These are phyloP conservation scores for Stachybotrys elegans DNA, from an alignment of 2,329 filamentous ascomycete genomes.

Conservation along the genomic window DNA sequence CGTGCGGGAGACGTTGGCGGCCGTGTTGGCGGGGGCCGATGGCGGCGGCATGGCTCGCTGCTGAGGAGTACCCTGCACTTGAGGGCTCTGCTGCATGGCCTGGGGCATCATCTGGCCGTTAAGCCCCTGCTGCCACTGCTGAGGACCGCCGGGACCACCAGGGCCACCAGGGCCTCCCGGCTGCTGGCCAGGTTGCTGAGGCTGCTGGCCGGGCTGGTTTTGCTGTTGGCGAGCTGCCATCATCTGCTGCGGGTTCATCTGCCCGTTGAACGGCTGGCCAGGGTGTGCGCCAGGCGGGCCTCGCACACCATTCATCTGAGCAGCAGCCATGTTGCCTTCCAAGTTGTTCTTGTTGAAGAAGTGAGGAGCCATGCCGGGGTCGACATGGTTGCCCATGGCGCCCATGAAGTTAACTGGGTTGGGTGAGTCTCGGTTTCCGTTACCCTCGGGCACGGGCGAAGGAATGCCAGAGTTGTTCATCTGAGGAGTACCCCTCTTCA, in stretches of 20 bases:
- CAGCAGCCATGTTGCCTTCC: conserved; percentile 49
- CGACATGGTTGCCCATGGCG: conserved; percentile 60
- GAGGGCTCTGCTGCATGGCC: conserved; percentile 34
- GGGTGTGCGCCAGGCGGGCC: conserved; percentile 68
- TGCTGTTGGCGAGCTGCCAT: conserved; percentile 41
- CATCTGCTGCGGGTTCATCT: conserved; percentile 59
- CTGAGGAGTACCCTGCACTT: conserved; percentile 64
- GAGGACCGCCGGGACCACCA: conserved; percentile 22
- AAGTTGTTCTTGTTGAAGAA: conserved; percentile 50
- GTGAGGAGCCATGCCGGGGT: conserved; percentile 54
- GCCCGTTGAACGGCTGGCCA: conserved; percentile 48
- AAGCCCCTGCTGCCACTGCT: conserved; percentile 35
- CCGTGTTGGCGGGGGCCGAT: conserved; percentile 47
- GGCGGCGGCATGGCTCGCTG: conserved; percentile 67
- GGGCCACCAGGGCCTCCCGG: conserved; percentile 16
- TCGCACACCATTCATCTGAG: conserved; percentile 62
- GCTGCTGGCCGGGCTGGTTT: conserved; percentile 23
- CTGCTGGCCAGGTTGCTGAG: conserved; percentile 26
- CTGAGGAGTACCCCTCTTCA: conserved; percentile 73
- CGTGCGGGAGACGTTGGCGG: conserved; percentile 46
- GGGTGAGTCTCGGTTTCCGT: conserved; percentile 61
- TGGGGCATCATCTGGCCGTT: conserved; percentile 36
- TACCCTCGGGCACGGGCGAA: conserved; percentile 66
- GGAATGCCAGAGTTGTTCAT: conserved; percentile 65
- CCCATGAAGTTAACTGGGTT: conserved; percentile 59